Evolutionary conservation across 148 eudicot genomes (phyloP), one percentile per base, ranked within the genome.

Genomic region (Tetragonia tetragonoides): DNA sequence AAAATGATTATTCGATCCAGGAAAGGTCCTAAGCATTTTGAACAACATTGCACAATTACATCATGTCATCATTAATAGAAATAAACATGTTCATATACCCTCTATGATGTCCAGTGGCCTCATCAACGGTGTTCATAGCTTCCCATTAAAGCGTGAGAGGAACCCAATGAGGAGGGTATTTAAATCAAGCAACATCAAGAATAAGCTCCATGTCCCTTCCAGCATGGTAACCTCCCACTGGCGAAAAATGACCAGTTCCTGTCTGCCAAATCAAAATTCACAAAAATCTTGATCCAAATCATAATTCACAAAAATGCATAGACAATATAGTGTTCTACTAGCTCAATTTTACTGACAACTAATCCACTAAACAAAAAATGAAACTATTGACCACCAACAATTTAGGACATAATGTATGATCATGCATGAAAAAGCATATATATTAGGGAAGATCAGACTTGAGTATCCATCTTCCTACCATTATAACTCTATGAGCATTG

Each of bases 91-190:
- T 23, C 15, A 18, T 79, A 63, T 87, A 85, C 89, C 89, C 89
- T 54, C 89, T 80, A 61, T 60, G 75, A 65, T 80, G 78, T 56
- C 87, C 89, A 56, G 82, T 87, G 44, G 76, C 83, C 65, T 77
- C 71, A 80, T 80, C 88, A 66, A 85, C 53, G 21, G 86, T 87
- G 81, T 85, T 79, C 87, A 87, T 87, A 73, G 89, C 89, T 81
- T 85, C 83, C 89, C 89, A 85, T n/a, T 85, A 60, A 62, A 87
- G 86, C 66, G 82, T 37, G 56, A 87, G 86, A 56, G 89, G 87
- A 68, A 87, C 84, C 89, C 89, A 87, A 24, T 87, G 89, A 84
- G 89, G 89, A 59, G 89, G 89, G 41, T 86, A 86, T 75, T 86
- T 86, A 17, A 86, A 86, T 56, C 87, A 87, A 56, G 89, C 89